phyloP scores from a whole-genome alignment of 257 asterid species.

The Hygrophila difformis region DNA sequence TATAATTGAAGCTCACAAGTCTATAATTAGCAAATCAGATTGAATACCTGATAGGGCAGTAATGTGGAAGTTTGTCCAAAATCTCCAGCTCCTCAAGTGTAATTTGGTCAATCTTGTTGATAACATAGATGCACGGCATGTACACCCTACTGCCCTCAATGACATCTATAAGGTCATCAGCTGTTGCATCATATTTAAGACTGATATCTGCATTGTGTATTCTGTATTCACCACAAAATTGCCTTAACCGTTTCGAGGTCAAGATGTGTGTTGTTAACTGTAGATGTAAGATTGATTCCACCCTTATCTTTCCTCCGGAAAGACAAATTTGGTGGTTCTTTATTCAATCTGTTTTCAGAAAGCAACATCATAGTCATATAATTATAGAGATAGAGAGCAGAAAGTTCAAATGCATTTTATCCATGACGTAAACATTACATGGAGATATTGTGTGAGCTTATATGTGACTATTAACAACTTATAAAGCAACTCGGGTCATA shows the following conservation, averaged over 20 bases:
- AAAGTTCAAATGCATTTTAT: not conserved
- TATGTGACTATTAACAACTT: too few species aligned
- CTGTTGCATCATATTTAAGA: conserved; percentile 93
- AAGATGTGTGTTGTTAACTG: conserved; percentile 64
- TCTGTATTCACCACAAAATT: conserved; percentile 89
- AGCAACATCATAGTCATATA: conserved; percentile 1
- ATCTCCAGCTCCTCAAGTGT: conserved; percentile 97
- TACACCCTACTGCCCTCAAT: conserved; percentile 96
- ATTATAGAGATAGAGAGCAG: not conserved
- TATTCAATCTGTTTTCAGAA: conserved; percentile 56
- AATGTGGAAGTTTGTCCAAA: conserved; percentile 93
- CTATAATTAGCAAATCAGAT: not conserved
- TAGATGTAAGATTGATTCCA: conserved; percentile 90
- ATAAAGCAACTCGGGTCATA: too few species aligned
- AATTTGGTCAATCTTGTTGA: conserved; percentile 95
- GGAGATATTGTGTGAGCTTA: too few species aligned
- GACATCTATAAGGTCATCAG: conserved; percentile 95
- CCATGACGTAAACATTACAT: too few species aligned
- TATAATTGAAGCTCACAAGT: not conserved
- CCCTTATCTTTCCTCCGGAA: conserved; percentile 95
- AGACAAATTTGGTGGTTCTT: conserved; percentile 91
- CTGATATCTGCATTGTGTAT: conserved; percentile 88
- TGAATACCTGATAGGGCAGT: conserved; percentile 86
- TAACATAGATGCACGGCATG: conserved; percentile 89
- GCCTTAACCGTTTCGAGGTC: conserved; percentile 98